phyloP scores from a whole-genome alignment of 495 filamentous ascomycete species.

The Durotheca rogersii region DNA sequence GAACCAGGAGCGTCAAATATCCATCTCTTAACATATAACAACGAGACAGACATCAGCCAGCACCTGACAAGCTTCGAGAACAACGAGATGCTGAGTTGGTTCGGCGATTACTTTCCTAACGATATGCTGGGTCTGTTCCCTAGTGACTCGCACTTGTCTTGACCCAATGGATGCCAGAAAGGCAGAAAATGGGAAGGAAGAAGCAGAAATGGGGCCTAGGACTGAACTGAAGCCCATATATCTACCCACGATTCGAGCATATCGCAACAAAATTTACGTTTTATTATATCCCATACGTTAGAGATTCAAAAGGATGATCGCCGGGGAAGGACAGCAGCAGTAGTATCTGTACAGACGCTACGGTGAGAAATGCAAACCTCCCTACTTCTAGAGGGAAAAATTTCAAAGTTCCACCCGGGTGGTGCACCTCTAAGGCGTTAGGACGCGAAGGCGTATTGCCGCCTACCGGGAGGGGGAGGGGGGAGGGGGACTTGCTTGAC shows the following conservation, averaged over 20 bases:
- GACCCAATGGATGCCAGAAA: background rate
- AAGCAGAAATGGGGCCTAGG: background rate
- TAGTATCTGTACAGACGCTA: too few species aligned
- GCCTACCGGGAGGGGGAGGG: too few species aligned
- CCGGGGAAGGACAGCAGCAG: too few species aligned
- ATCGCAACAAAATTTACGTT: background rate
- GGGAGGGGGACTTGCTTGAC: too few species aligned
- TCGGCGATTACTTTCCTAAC: conserved; percentile 63
- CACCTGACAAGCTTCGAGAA: conserved; percentile 63
- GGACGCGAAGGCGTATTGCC: too few species aligned
- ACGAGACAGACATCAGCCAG: conserved; percentile 47
- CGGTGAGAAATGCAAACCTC: too few species aligned
- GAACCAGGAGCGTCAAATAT: conserved; percentile 37
- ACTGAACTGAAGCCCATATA: background rate
- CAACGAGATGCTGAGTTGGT: conserved; percentile 69
- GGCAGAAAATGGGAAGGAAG: background rate
- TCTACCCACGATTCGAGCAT: background rate
- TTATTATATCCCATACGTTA: conserved; percentile 18
- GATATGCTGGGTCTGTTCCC: conserved; percentile 58
- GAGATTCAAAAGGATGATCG: too few species aligned
- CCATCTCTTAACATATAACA: conserved; percentile 35
- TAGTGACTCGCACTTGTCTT: conserved; percentile 26
- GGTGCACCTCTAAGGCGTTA: too few species aligned
- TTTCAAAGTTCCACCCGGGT: too few species aligned
- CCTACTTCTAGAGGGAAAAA: too few species aligned